Evolutionary conservation across 2,329 filamentous ascomycete species (phyloP).

Genomic region (Arthrobotrys entomopaga): DNA sequence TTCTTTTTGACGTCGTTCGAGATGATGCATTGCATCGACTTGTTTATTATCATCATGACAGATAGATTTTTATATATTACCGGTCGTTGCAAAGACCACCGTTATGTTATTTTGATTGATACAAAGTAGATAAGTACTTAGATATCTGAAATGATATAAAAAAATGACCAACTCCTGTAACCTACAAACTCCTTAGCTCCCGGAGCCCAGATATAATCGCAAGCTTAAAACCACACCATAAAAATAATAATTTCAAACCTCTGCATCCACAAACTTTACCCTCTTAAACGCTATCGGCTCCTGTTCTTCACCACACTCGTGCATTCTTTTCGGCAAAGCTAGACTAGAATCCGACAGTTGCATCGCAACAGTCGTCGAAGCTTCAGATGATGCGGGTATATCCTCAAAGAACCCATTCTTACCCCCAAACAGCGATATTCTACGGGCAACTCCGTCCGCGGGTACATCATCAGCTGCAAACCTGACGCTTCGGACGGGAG

Average conservation of each 20-base stretch:
- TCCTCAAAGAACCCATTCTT: slow-evolving; percentile 26
- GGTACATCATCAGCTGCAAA: neutral
- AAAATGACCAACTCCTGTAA: no score
- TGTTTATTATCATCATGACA: no score
- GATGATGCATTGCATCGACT: no score
- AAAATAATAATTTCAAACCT: slow-evolving; percentile 7
- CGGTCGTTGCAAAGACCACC: no score
- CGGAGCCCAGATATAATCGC: no score
- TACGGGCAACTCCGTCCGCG: neutral
- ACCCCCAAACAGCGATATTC: slow-evolving; percentile 24
- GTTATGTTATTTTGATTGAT: no score
- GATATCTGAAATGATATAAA: no score
- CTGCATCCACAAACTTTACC: slow-evolving; percentile 25
- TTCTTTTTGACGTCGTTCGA: no score
- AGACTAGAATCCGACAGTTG: neutral
- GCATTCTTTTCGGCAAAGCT: neutral
- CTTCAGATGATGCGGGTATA: neutral
- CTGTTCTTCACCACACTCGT: slow-evolving; percentile 24
- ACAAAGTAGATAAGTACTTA: no score
- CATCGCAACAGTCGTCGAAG: neutral
- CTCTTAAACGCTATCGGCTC: slow-evolving; percentile 15
- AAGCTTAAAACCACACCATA: no score
- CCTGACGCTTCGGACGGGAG: neutral
- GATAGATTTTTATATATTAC: no score
- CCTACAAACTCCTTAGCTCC: no score